Conservation (phyloP, 2,329 filamentous ascomycete species). For the Penicillium concentricum region DNA sequence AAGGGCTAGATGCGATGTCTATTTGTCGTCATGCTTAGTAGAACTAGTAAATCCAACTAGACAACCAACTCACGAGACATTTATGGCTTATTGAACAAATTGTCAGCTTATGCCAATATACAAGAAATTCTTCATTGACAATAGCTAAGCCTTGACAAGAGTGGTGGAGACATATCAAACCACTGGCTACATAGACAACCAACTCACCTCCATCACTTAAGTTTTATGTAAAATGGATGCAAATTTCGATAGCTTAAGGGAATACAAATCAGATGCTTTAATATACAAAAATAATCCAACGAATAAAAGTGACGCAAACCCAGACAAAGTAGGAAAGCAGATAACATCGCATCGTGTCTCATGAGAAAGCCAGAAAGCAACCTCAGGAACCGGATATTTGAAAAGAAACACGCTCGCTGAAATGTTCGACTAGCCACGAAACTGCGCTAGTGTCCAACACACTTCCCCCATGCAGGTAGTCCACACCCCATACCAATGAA, state of each 20-base stretch:
- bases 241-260: neutral
- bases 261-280: neutral
- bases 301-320: neutral
- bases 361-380: slow-evolving; percentile 5
- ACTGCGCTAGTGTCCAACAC: slow-evolving; percentile 32
- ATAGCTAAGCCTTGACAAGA: neutral
- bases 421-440: neutral
- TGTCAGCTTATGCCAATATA: neutral
- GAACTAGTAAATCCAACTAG: neutral
- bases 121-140: neutral
- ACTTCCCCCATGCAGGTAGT: slow-evolving; percentile 56
- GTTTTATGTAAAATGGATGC: neutral
- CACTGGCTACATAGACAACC: neutral
- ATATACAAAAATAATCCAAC: slow-evolving; percentile 8
- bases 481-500: slow-evolving; percentile 73
- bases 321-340: neutral
- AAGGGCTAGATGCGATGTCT: neutral
- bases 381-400: slow-evolving; percentile 2
- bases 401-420: slow-evolving; percentile 11
- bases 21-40: neutral
- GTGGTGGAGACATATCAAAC: neutral
- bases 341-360: slow-evolving; percentile 16
- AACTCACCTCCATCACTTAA: neutral
- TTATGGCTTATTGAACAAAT: too few species aligned
- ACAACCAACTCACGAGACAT: neutral